Evolutionary conservation across 2,329 filamentous ascomycete species (phyloP), one percentile per base, ranked within the genome.

Genomic region (Fusarium sp.): DNA sequence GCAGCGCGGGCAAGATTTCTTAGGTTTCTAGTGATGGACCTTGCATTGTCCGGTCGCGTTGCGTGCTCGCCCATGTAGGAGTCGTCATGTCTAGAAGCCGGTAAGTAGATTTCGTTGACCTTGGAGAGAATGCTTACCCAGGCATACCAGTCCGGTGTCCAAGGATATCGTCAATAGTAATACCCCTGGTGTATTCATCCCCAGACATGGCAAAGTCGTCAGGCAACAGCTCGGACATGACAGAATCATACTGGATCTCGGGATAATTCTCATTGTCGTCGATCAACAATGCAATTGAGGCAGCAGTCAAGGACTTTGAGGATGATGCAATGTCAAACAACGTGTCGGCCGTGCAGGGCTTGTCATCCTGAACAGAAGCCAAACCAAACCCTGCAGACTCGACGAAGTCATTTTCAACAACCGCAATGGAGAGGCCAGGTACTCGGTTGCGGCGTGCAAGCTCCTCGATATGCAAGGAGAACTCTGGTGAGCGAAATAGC

Each of bases 251-350:
- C n/a, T 54, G 41, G 10, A 71, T 5, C 20, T 54, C 22, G 0
- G 45, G 33, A 24, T 58, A 57, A 1, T 29, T 1, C n/a, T n/a
- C 39, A 3, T 31, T 1, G 22, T 67, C 63, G 0, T 71, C 14
- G 0, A 59, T 24, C 6, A 71, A 11, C 3, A 71, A 7, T 4
- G 50, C 10, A 2, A 71, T 22, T 0, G 69, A 57, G 1, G 35
- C 8, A 1, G 57, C 57, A 0, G 68, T 68, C 3, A 71, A 54
- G 1, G 68, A 60, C 10, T 71, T 71, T 0, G 69, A 71, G 0
- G 57, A 71, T 0, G 68, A 71, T 11, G 68, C 69, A 24, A 71
- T 67, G 18, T 71, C 68, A 2, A 71, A 71, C 1, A 71, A 20
- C 1, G 64, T 71, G n/a, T 71, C 64, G 16, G 50, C 9, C 3